These are phyloP conservation scores for Letharia lupina DNA, from an alignment of 495 filamentous ascomycete species.

Conservation along the genomic window DNA sequence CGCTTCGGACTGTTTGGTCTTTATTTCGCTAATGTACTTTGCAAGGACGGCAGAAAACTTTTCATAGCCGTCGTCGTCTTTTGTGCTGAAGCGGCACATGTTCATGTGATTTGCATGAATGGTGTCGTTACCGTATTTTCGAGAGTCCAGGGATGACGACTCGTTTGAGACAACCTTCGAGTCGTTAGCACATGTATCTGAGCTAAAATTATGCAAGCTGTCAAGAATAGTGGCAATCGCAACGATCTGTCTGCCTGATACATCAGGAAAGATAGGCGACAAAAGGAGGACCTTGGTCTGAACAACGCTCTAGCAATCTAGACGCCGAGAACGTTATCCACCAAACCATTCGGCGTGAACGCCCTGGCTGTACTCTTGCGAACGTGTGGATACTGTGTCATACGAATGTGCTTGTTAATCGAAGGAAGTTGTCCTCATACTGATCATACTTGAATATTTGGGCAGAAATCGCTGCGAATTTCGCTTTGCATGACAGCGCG, in stretches of 20 bases:
- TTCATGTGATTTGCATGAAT: constrained; percentile 20
- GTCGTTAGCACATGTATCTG: background rate
- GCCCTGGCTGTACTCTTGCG: no score
- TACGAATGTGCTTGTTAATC: background rate
- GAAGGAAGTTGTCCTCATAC: no score
- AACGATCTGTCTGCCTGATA: no score
- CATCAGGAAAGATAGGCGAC: no score
- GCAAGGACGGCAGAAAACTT: background rate
- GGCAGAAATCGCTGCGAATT: no score
- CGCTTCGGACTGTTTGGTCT: background rate
- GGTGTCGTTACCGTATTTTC: background rate
- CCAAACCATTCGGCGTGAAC: no score
- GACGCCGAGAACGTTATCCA: no score
- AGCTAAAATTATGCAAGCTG: background rate
- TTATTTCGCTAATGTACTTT: background rate
- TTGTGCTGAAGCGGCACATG: constrained; percentile 15
- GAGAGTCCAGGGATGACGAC: constrained; percentile 11
- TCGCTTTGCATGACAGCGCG: background rate
- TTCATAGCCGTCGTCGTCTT: constrained; percentile 12
- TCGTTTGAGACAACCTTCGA: constrained; percentile 12
- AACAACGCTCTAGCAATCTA: no score
- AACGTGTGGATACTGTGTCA: no score
- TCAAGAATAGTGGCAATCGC: background rate
- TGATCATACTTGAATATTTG: background rate
- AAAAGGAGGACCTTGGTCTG: no score